Base-by-base conservation (phyloP, 1,284 basidiomycete species). In the Earliella scabrosa region DNA sequence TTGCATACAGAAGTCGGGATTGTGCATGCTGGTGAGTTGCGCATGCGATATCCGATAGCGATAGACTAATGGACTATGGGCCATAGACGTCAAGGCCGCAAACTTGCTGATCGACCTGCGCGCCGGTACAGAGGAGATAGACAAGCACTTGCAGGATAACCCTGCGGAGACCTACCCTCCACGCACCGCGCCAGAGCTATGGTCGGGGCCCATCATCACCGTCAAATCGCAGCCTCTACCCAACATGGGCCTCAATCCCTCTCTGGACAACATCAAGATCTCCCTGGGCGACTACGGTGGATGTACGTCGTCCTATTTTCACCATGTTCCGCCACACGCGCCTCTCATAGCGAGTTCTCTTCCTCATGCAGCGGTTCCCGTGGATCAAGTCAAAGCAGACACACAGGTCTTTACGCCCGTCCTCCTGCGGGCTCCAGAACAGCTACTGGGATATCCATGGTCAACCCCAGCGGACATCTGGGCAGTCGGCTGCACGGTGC, bases 21-120 rank as follows among this genome's bases (percentile, higher is more conserved):
- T 4, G 49, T 64, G 4, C 62, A 61, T 49, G 50, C 46, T 1
- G 62, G 62, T 62, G 40, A 20, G 58, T n/a, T n/a, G n/a, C n/a
- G n/a, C n/a, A n/a, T n/a, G n/a, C n/a, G n/a, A n/a, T n/a, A n/a
- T n/a, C n/a, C n/a, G n/a, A n/a, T n/a, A n/a, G n/a, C n/a, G n/a
- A n/a, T n/a, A n/a, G n/a, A n/a, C n/a, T n/a, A n/a, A n/a, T n/a
- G n/a, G n/a, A n/a, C n/a, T n/a, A n/a, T n/a, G n/a, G n/a, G 16
- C n/a, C 14, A 16, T 21, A 52, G 46, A 52, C 18, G 50, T 50
- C 26, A 52, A 50, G 36, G 36, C 40, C 2, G 34, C 26, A 8
- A 52, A 52, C 16, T 20, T 57, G 4, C 38, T 57, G 7, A 34
- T 46, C 16, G 23, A 50, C 5, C 13, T 52, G 10, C 9, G 43